phyloP scores from a whole-genome alignment of 495 filamentous ascomycete species.

The Penicillium canariense region DNA sequence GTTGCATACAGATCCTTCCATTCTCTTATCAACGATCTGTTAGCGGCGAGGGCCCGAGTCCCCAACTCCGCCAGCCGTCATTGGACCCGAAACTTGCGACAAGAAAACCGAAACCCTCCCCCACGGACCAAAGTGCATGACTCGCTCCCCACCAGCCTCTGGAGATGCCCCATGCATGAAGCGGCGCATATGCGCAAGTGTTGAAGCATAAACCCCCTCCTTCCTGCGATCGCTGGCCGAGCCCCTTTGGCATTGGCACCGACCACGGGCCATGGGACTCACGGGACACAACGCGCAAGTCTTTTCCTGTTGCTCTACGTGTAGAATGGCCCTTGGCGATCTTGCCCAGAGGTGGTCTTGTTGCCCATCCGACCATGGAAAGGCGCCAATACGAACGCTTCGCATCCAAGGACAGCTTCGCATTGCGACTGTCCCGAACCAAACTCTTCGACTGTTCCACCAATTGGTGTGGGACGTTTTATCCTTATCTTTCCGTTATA shows the following conservation, averaged over 20 bases:
- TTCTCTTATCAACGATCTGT: constrained; percentile 5
- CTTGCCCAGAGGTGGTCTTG: neutral
- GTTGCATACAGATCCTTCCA: neutral
- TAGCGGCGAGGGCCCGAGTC: constrained; percentile 9
- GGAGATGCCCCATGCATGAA: constrained; percentile 1
- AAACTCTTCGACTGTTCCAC: neutral
- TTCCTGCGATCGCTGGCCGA: neutral
- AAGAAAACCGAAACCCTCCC: neutral
- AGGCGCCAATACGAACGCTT: neutral
- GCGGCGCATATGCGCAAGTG: constrained; percentile 3
- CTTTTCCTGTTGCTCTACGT: neutral
- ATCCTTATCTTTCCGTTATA: neutral
- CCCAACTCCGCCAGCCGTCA: neutral
- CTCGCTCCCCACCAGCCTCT: neutral
- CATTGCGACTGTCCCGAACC: neutral
- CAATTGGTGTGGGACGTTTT: neutral
- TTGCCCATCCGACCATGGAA: constrained; percentile 9
- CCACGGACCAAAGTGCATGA: neutral
- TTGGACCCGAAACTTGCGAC: constrained; percentile 5
- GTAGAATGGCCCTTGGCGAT: neutral
- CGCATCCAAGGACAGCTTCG: constrained; percentile 1
- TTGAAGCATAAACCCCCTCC: constrained; percentile 1
- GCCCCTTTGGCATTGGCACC: neutral
- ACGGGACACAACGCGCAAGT: neutral
- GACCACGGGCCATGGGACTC: neutral